Evolutionary conservation across 116 monocot species (phyloP), one percentile per base, ranked within the genome.

Genomic region (Dioscorea cayenensis): DNA sequence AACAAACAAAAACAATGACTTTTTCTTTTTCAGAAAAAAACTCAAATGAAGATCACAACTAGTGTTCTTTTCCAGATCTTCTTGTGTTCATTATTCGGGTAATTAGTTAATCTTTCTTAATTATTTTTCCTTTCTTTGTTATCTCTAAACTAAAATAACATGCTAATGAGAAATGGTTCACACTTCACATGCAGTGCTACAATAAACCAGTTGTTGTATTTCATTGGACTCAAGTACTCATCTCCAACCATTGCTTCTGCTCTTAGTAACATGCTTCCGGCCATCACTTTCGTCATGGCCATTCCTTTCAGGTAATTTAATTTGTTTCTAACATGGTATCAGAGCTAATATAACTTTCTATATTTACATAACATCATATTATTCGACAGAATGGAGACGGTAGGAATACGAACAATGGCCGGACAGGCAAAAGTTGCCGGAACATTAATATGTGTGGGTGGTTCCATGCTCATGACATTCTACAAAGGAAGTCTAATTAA

Each of bases 391-490:
- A 86, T 89, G 78, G 95, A 95, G 71, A 83, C 80, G n/a, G 79
- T 89, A 29, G 76, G 79, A 18, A 77, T 91, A 18, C 67, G 51
- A 25, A 84, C 70, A 1, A 2, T 71, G 36, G 51, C 87, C 0
- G 89, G 91, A 0, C 76, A 84, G 49, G 89, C 89, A 0, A 95
- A 95, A 85, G 67, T 91, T 10, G 16, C 67, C 0, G 91, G 91
- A 5, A 95, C 95, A 0, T 55, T 50, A 3, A n/a, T 95, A 6
- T 88, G 89, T 48, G 86, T 95, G 2, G 89, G 95, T 6, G 95
- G 91, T 0, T 88, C 95, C 13, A 95, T 91, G 95, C 43, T 87
- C 23, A 95, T 95, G 95, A 91, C 91, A 2, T 95, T 95, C 79
- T 95, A 95, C 89, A 89, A 85, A 51, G 91, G 95, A 4, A 32